Evolutionary conservation across 2,329 filamentous ascomycete species (phyloP).

Genomic region (Alternaria sp.): DNA sequence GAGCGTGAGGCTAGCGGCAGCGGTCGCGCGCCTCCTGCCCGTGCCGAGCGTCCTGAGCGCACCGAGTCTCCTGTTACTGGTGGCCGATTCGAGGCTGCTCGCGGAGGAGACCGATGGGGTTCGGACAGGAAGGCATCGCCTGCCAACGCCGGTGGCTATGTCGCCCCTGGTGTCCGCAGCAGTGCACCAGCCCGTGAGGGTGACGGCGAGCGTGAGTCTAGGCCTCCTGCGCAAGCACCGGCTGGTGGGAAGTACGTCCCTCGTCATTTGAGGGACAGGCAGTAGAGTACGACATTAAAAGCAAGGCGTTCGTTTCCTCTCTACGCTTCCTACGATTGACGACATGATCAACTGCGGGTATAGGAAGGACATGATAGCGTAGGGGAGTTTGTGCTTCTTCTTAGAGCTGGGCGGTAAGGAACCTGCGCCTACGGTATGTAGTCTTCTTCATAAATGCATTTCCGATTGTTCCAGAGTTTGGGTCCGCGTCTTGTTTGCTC

Average conservation of each 20-base stretch:
- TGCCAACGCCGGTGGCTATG: conserved; percentile 39
- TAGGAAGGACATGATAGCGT: conserved; percentile 15
- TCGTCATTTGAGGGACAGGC: conserved; percentile 40
- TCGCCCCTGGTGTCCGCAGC: conserved; percentile 34
- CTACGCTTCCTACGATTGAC: conserved; percentile 11
- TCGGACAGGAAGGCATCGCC: conserved; percentile 43
- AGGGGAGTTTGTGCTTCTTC: conserved; percentile 11
- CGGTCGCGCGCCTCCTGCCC: conserved; percentile 35
- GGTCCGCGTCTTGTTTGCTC: neutral
- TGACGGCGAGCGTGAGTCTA: conserved; percentile 34
- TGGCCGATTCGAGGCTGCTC: conserved; percentile 17
- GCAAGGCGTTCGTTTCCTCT: conserved; percentile 11
- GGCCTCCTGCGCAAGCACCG: conserved; percentile 31
- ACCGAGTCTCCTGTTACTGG: conserved; percentile 37
- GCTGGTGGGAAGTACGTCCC: conserved; percentile 51
- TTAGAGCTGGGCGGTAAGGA: conserved; percentile 16
- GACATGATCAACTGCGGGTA: conserved; percentile 9
- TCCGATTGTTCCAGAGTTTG: neutral
- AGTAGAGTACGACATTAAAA: conserved; percentile 10
- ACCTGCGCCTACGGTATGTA: conserved; percentile 8
- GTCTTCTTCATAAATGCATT: conserved; percentile 13
- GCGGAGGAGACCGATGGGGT: conserved; percentile 36
- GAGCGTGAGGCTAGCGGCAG: conserved; percentile 43
- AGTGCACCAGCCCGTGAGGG: conserved; percentile 31
- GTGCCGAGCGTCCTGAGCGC: conserved; percentile 18